Evolutionary conservation across 768 basidiomycete species (phyloP), one percentile per base, ranked within the genome.

Genomic region (Trametes gibbosa): DNA sequence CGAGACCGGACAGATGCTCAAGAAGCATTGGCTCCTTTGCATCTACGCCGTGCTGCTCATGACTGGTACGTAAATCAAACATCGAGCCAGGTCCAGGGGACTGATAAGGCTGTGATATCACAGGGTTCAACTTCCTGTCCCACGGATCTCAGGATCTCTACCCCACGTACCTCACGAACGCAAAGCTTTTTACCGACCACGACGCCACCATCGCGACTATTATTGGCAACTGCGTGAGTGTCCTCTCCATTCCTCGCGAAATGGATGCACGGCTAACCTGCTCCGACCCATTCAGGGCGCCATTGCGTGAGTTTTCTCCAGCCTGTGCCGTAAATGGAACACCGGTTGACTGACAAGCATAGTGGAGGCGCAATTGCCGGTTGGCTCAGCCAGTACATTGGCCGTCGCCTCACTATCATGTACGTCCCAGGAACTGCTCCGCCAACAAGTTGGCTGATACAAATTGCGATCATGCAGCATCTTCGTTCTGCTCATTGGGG

Each of bases 31-130:
- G 93, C 63, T 84, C 13, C 69, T 90, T 34, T 92, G 89, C 69
- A 84, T 95, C 50, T 95, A 95, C 66, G 89, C 89, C 0, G 81
- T 95, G 19, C 74, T 93, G 48, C 80, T 95, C 55, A 91, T 94
- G 89, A 85, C 86, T 1, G 77, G 76, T 76, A 39, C 48, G 68
- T 65, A 27, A 32, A 32, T 32, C 10, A 10, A 32, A 4, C 29
- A 4, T 32, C 5, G 4, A 32, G 29, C 10, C 29, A 32, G 29
- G 29, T 4, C 29, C 29, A 32, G 29, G 4, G 4, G 10, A 19
- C 57, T 66, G 19, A 65, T 47, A 17, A 1, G 32, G 63, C 43
- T 32, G 47, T 47, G 56, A 46, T 1, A 1, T 35, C 40, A 37
- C 68, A 69, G 75, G 75, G n/a, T 81, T 81, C 70, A 81, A 80